Evolutionary conservation across 2,329 filamentous ascomycete genomes (phyloP).

Genomic region (Bipolaris oryzae): DNA sequence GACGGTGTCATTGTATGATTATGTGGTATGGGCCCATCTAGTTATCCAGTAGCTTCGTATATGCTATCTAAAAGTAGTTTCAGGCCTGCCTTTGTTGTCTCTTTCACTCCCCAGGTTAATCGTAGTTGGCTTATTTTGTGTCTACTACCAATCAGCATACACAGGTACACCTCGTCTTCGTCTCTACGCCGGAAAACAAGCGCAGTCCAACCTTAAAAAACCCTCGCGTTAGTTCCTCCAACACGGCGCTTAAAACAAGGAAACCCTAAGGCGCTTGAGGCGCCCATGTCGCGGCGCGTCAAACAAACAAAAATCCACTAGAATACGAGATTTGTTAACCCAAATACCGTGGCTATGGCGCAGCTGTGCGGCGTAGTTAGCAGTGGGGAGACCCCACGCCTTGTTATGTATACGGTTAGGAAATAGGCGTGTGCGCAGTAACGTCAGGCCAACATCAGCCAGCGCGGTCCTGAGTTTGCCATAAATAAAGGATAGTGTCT

Average conservation of each 20-base stretch:
- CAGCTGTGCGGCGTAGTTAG: too few relatives aligned
- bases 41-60: neutral
- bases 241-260: constrained; percentile 6
- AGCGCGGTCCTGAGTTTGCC: too few relatives aligned
- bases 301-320: too few relatives aligned
- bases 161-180: neutral
- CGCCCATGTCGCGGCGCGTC: too few relatives aligned
- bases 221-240: neutral
- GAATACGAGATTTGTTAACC: too few relatives aligned
- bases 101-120: neutral
- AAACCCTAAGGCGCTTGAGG: too few relatives aligned
- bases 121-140: neutral
- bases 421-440: too few relatives aligned
- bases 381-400: too few relatives aligned
- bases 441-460: too few relatives aligned
- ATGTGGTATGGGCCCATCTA: neutral
- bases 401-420: too few relatives aligned
- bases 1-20: neutral
- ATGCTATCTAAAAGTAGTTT: neutral
- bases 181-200: neutral
- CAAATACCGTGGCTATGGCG: too few relatives aligned
- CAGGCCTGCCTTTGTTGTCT: neutral
- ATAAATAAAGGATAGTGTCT: too few relatives aligned
- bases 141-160: neutral
- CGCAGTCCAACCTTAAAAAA: constrained; percentile 1